Evolutionary conservation across 768 basidiomycete genomes (phyloP).

Genomic region (Tricholoma sp.): DNA sequence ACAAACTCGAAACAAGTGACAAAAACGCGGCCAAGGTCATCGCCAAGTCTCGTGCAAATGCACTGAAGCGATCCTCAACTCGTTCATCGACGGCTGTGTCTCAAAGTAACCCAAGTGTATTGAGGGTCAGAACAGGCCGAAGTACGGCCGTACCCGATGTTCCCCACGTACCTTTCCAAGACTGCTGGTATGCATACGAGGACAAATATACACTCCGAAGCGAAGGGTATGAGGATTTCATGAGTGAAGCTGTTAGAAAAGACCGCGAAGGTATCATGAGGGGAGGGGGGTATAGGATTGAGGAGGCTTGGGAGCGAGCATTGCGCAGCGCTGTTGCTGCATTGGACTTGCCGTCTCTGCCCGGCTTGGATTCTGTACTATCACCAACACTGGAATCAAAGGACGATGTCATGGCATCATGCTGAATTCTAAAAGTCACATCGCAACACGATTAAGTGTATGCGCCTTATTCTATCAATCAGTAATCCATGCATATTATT

Average conservation of each 20-base stretch:
- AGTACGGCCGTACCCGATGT: constrained; percentile 68
- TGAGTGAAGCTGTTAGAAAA: constrained; percentile 70
- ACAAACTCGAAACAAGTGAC: constrained; percentile 74
- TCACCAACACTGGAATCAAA: constrained; percentile 21
- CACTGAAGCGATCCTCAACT: constrained; percentile 54
- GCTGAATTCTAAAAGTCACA: too few species aligned
- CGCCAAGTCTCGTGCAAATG: constrained; percentile 62
- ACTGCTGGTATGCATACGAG: constrained; percentile 72
- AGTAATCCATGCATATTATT: constrained; percentile 1
- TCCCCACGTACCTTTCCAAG: constrained; percentile 75
- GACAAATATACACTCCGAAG: constrained; percentile 53
- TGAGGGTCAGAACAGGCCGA: constrained; percentile 61
- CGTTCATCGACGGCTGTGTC: constrained; percentile 43
- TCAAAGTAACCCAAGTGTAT: constrained; percentile 43
- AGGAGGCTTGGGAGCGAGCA: constrained; percentile 85
- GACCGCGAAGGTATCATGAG: constrained; percentile 77
- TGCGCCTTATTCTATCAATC: too few species aligned
- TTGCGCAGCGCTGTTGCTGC: constrained; percentile 69
- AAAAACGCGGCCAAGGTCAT: constrained; percentile 67
- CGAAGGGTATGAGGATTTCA: constrained; percentile 64
- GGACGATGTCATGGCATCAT: constrained; percentile 42
- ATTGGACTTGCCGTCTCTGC: constrained; percentile 55
- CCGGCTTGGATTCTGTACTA: constrained; percentile 21
- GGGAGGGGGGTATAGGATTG: constrained; percentile 76
- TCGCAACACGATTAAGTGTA: too few species aligned